Conservation (phyloP, 768 basidiomycete species). For the Tylopilus sp. region DNA sequence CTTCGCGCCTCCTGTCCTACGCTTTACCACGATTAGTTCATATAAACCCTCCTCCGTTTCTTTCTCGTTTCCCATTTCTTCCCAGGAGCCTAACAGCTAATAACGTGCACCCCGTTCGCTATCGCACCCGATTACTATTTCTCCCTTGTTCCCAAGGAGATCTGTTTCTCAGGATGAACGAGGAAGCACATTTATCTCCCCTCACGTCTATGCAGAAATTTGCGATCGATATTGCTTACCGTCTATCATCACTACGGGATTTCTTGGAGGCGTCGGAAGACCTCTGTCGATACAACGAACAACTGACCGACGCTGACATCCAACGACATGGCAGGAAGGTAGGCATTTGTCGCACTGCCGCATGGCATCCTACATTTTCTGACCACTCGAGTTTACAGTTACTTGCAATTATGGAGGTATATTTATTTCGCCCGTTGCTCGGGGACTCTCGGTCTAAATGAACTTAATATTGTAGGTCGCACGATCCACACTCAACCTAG, state of each 20-base stretch:
- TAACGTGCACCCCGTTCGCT: background rate
- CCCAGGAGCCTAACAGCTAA: constrained; percentile 7
- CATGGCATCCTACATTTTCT: constrained; percentile 3
- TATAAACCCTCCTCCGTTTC: constrained; percentile 16
- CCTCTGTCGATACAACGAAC: constrained; percentile 19
- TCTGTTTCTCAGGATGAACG: constrained; percentile 16
- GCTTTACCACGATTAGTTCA: constrained; percentile 29
- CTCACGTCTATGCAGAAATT: constrained; percentile 22
- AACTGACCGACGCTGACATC: constrained; percentile 19
- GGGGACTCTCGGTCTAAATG: background rate
- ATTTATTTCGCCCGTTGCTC: constrained; percentile 9
- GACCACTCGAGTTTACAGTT: constrained; percentile 34
- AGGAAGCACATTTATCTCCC: constrained; percentile 8
- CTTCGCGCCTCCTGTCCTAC: constrained; percentile 17
- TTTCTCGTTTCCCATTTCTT: constrained; percentile 9
- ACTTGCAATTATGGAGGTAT: constrained; percentile 51
- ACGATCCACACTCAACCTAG: constrained; percentile 41
- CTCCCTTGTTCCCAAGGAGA: constrained; percentile 17
- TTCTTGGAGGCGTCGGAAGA: constrained; percentile 30
- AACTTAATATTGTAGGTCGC: constrained; percentile 36
- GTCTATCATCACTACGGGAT: constrained; percentile 28
- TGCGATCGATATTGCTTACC: constrained; percentile 28
- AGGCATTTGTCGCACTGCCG: background rate
- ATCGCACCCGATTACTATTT: constrained; percentile 11
- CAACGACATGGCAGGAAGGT: constrained; percentile 29